These are phyloP conservation scores for Byssochlamys sp. DNA, from an alignment of 2,329 filamentous ascomycete genomes.

Conservation along the genomic window DNA sequence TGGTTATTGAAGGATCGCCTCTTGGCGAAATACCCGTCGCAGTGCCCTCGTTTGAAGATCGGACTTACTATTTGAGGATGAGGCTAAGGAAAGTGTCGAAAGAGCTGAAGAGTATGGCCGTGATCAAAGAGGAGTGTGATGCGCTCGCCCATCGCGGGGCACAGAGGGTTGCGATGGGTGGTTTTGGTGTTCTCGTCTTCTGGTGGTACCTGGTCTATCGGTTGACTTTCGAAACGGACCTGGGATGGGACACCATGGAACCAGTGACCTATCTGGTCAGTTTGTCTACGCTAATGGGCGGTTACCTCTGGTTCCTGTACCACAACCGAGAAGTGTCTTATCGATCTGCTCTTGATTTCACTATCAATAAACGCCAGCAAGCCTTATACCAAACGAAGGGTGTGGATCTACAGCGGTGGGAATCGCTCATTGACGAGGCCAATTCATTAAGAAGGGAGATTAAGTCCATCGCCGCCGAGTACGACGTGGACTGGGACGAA, in stretches of 20 bases:
- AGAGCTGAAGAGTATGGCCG: conserved; percentile 59
- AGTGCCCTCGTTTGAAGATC: conserved; percentile 78
- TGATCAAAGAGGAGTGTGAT: conserved; percentile 75
- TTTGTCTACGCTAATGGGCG: conserved; percentile 75
- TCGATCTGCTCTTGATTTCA: conserved; percentile 75
- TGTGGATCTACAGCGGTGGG: conserved; percentile 70
- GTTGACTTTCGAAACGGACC: conserved; percentile 58
- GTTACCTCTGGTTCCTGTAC: conserved; percentile 88
- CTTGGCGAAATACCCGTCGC: conserved; percentile 60
- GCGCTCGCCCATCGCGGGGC: conserved; percentile 64
- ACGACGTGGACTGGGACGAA: conserved; percentile 86
- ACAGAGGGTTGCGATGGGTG: conserved; percentile 68
- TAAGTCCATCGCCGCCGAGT: conserved; percentile 69
- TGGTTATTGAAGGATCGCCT: conserved; percentile 65
- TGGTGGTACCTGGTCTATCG: conserved; percentile 79
- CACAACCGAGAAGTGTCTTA: conserved; percentile 85
- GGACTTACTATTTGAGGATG: conserved; percentile 79
- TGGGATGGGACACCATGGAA: conserved; percentile 86
- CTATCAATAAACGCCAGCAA: conserved; percentile 66
- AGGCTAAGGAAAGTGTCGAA: conserved; percentile 61
- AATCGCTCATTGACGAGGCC: conserved; percentile 66
- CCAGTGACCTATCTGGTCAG: conserved; percentile 82
- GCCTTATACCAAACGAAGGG: conserved; percentile 66
- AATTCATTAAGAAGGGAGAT: conserved; percentile 71
- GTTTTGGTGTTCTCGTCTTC: conserved; percentile 60